Percentiles rank a stretch among this genome's conserved stretches.
Conservation (phyloP, 306 rosid species). For the Fragaria vesca region DNA sequence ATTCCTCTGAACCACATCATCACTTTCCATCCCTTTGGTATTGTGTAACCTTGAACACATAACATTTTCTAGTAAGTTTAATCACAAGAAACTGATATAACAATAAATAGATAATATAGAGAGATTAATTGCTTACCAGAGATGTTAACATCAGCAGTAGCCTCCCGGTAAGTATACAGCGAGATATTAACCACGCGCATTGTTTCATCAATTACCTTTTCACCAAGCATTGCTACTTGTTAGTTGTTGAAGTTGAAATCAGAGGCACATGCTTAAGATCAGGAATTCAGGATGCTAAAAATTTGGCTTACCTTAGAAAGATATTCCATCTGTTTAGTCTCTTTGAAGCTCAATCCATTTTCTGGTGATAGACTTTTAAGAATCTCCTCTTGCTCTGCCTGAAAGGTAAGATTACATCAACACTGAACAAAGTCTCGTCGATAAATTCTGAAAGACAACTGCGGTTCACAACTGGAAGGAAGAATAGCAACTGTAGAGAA, state of each 20-base stretch:
- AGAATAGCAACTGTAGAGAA: neutral
- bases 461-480: neutral
- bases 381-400: slow-evolving; percentile 70
- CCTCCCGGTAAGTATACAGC: slow-evolving; percentile 45
- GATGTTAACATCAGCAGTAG: slow-evolving; percentile 34
- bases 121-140: slow-evolving; percentile 25
- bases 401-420: slow-evolving; percentile 3
- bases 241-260: neutral
- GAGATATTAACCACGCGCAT: slow-evolving; percentile 32
- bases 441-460: neutral
- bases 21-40: slow-evolving; percentile 54
- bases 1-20: slow-evolving; percentile 39
- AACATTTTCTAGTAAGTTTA: neutral
- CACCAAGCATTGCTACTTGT: neutral
- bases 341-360: slow-evolving; percentile 42
- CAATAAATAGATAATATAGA: neutral
- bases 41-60: slow-evolving; percentile 35
- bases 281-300: neutral
- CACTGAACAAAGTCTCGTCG: neutral
- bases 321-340: slow-evolving; percentile 57
- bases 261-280: neutral
- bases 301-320: slow-evolving; percentile 45
- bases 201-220: slow-evolving; percentile 40
- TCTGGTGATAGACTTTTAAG: slow-evolving; percentile 43
- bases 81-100: neutral